Evolutionary conservation across 495 filamentous ascomycete genomes (phyloP), one percentile per base, ranked within the genome.

Genomic region (Staphylotrichum longicolle): DNA sequence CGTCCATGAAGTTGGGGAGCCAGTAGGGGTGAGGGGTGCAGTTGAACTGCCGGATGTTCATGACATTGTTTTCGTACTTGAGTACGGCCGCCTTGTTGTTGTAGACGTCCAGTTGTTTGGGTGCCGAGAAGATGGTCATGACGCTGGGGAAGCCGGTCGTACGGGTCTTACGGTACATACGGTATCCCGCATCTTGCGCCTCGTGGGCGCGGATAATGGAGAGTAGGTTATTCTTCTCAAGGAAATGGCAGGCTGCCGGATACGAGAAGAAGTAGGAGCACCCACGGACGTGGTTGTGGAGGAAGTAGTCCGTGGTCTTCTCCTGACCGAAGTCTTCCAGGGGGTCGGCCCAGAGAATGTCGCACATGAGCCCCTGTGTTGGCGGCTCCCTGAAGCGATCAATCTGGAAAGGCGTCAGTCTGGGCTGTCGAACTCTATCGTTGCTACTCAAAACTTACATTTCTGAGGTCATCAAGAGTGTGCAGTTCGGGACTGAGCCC

Each of bases 261-360:
- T 98, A 98, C 8, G 93, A 96, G 79, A 98, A 98, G 80, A 98
- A 98, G 77, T 96, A 98, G 8, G 94, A 98, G 78, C 94, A 98
- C 47, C 94, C 94, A 60, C 94, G 90, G 50, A 98, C 94, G 75
- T 96, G 93, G 76, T 98, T 98, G 77, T 98, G 94, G 49, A 97
- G 80, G 75, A 96, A 98, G 76, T 89, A 98, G 67, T 98, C 94
- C 35, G 88, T 91, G 2, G 92, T 94, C 77, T 96, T 98, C 78
- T 98, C 94, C 75, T 98, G 94, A 2, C 94, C 94, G 73, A 98
- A 98, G 74, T 98, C 94, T 69, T 98, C 94, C n/a, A 98, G 84
- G 50, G 94, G 94, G 73, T 98, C 94, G 35, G 94, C 93, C 94
- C 94, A 98, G 5, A 98, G 85, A 63, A 98, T 96, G 70, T 98